Conservation (phyloP, 768 basidiomycete genomes). For the Kondoa subrosea region DNA sequence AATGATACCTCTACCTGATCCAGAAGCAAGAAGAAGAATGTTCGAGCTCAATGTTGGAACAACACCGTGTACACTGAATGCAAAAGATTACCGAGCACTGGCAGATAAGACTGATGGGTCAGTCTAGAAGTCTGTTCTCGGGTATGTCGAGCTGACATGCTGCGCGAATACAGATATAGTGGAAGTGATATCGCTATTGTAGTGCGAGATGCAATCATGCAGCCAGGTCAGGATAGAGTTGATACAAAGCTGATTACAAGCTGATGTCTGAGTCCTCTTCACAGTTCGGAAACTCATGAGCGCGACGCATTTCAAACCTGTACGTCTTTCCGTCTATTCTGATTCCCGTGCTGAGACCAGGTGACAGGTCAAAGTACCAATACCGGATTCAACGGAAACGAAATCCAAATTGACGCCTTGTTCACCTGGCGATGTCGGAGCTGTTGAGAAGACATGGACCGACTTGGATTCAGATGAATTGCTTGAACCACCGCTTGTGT, state of each 20-base stretch:
- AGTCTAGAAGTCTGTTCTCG: conserved; percentile 15
- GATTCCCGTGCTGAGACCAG: background rate
- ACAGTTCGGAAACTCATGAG: conserved; percentile 76
- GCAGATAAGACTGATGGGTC: conserved; percentile 77
- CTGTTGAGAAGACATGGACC: conserved; percentile 75
- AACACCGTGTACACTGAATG: conserved; percentile 67
- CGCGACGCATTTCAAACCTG: conserved; percentile 79
- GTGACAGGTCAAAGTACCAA: conserved; percentile 32
- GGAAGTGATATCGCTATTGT: conserved; percentile 89
- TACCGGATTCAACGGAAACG: conserved; percentile 23
- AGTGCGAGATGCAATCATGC: conserved; percentile 94
- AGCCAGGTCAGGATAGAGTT: conserved; percentile 38
- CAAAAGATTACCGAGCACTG: conserved; percentile 60
- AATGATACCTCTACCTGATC: conserved; percentile 89
- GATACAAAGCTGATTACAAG: background rate
- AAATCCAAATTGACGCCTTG: conserved; percentile 69
- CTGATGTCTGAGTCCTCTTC: background rate
- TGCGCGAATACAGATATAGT: conserved; percentile 44
- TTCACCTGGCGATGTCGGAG: conserved; percentile 75
- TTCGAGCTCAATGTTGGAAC: conserved; percentile 89
- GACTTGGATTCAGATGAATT: conserved; percentile 74
- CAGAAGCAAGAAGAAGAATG: conserved; percentile 82
- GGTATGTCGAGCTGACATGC: background rate
- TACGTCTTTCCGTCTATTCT: conserved; percentile 22
- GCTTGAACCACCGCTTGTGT: conserved; percentile 63